A percentile compares a stretch with the other conserved stretches of the same genome.
Evolutionary conservation across 768 basidiomycete species (phyloP).

Genomic region (Kwoniella dejecticola): DNA sequence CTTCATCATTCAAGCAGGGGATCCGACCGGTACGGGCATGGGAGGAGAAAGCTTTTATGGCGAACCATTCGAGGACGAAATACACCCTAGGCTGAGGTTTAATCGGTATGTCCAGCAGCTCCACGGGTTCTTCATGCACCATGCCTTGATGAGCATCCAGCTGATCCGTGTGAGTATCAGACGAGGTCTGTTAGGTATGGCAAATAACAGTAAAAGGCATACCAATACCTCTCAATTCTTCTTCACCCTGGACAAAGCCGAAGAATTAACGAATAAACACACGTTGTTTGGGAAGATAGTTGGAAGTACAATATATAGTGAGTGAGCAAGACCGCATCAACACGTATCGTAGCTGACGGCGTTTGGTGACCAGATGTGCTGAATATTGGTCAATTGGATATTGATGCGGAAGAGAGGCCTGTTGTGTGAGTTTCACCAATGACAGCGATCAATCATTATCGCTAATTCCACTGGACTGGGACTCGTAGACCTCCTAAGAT

Average conservation of each 20-base stretch:
- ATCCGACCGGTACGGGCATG: constrained; percentile 82
- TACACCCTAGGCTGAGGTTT: constrained; percentile 86
- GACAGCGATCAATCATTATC: background rate
- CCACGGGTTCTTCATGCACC: background rate
- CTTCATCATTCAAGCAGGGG: constrained; percentile 93
- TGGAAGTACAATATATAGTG: constrained; percentile 54
- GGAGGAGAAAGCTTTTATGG: constrained; percentile 97
- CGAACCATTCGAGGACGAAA: constrained; percentile 92
- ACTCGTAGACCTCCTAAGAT: constrained; percentile 81
- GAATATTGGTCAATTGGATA: constrained; percentile 81
- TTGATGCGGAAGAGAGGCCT: constrained; percentile 51
- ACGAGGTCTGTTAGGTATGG: constrained; percentile 91
- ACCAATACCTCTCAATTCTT: constrained; percentile 95
- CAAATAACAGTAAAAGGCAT: constrained; percentile 81
- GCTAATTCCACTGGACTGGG: background rate
- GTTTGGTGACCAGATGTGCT: constrained; percentile 71
- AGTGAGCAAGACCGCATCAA: no score
- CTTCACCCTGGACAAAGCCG: constrained; percentile 88
- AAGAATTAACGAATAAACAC: constrained; percentile 90
- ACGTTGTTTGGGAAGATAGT: constrained; percentile 81
- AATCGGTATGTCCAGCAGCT: constrained; percentile 41
- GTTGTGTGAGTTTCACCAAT: constrained; percentile 58
- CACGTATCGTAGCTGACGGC: no score
- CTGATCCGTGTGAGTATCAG: constrained; percentile 51
- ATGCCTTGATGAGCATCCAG: background rate